These are phyloP conservation scores for Pelargonium citronellum DNA, from an alignment of 441 rosid genomes.

Conservation along the genomic window DNA sequence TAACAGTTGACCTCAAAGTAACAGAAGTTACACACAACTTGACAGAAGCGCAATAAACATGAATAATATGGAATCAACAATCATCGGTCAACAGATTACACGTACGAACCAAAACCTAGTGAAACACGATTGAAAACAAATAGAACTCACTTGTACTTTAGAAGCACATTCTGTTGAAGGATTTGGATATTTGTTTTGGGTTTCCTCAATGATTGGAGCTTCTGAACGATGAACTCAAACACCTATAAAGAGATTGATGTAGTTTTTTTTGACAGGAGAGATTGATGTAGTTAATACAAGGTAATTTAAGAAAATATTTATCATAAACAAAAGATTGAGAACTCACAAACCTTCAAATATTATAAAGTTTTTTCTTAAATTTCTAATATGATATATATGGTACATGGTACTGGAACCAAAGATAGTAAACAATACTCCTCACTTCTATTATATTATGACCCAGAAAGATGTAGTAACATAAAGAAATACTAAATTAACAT, in stretches of 20 bases:
- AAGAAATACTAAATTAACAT: slow-evolving; percentile 14
- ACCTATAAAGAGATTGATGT: no score
- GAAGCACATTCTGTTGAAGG: slow-evolving; percentile 95
- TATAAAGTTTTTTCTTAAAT: no score
- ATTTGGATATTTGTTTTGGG: slow-evolving; percentile 99
- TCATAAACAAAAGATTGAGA: no score
- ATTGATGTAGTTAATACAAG: slow-evolving; percentile 14
- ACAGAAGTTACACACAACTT: background rate
- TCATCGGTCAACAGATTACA: background rate
- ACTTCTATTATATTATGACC: background rate
- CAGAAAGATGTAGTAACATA: slow-evolving; percentile 1
- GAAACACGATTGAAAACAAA: slow-evolving; percentile 13
- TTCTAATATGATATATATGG: no score
- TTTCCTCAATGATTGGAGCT: slow-evolving; percentile 93
- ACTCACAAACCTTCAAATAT: no score
- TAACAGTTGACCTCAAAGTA: background rate
- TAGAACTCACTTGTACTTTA: slow-evolving; percentile 81
- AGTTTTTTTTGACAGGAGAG: no score
- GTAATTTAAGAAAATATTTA: no score
- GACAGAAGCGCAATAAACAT: slow-evolving; percentile 1
- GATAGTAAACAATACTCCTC: no score
- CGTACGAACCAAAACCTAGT: background rate
- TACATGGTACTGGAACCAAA: no score
- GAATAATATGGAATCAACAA: background rate
- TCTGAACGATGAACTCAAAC: slow-evolving; percentile 96